Evolutionary conservation across 2,329 filamentous ascomycete species (phyloP).

Genomic region (Colletotrichum sidae): DNA sequence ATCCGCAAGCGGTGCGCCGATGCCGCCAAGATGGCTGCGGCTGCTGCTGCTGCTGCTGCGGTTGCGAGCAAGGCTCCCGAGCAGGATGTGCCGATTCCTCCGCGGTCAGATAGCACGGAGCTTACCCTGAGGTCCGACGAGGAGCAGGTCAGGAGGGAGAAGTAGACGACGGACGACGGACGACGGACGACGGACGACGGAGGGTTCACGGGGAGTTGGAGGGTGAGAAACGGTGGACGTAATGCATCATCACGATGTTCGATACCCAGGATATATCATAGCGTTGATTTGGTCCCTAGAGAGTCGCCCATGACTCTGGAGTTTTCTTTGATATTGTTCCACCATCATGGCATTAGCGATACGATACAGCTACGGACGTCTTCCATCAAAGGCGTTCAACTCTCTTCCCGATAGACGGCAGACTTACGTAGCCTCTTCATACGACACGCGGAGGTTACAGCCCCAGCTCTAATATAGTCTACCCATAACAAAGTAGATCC

Average conservation of each 20-base stretch:
- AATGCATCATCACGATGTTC: not conserved
- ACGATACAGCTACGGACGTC: not conserved
- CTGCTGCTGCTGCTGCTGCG: conserved; percentile 4
- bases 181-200: too few species aligned
- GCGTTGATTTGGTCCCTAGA: not conserved
- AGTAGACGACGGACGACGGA: not conserved
- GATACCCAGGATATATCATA: conserved; percentile 12
- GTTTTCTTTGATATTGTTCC: not conserved
- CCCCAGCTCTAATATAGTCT: too few species aligned
- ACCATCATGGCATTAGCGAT: not conserved
- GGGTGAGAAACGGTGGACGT: not conserved
- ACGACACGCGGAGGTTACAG: too few species aligned
- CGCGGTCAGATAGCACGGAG: conserved; percentile 19
- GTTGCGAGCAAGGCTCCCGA: not conserved
- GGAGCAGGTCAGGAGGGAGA: conserved; percentile 20
- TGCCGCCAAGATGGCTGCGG: conserved; percentile 15
- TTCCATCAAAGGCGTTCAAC: too few species aligned
- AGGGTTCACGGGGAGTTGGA: too few species aligned
- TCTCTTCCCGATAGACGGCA: too few species aligned
- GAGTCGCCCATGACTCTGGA: not conserved
- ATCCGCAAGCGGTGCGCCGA: conserved; percentile 39
- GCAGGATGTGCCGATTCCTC: not conserved
- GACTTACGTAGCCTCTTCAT: too few species aligned
- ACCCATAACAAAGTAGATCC: too few species aligned
- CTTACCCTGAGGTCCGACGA: conserved; percentile 20